Evolutionary conservation across 2,329 filamentous ascomycete species (phyloP), one percentile per base, ranked within the genome.

Genomic region (Taxawa tesnikishii): DNA sequence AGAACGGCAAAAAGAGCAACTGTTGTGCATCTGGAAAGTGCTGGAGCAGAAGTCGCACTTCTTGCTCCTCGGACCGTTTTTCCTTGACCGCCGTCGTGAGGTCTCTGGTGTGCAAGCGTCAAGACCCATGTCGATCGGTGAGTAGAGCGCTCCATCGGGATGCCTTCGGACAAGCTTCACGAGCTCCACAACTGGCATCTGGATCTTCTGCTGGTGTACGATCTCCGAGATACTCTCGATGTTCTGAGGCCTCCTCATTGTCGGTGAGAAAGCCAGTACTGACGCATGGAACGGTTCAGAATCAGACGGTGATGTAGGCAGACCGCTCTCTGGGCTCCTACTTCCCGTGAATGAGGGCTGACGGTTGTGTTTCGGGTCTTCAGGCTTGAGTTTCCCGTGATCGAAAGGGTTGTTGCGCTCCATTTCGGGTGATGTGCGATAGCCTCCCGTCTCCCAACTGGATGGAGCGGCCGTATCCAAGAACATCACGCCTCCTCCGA

Each of bases 1-100:
- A 69, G 2, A 68, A 43, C 0, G 65, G 65, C 10, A 67, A 49
- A 33, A 69, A 67, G 6, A 68, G 55, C 8, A 68, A 53, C 32
- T 67, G 63, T 2, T 54, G 49, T 2, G 61, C 61, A 14, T 49
- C 46, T 2, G 62, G 63, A 31, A 70, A 66, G 38, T 43, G 41
- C n/a, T 39, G 39, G 8, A 37, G 38, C 4, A 46, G 29, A n/a
- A 39, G 34, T 40, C 42, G 41, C 8, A 45, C 28, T 13, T 47
- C 33, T 15, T 24, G n/a, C 24, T 36, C 33, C 9, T 36, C 33
- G 5, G 17, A n/a, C n/a, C 5, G 10, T 28, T 32, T 9, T 23
- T 14, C 19, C 19, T 23, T 23, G 8, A 8, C 3, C 8, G 19
- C n/a, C n/a, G n/a, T n/a, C n/a, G n/a, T n/a, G n/a, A n/a, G n/a